A percentile compares a stretch with the other conserved stretches of the same genome.
Conservation (phyloP, 2,329 filamentous ascomycete genomes). For the Fusarium sp. region DNA sequence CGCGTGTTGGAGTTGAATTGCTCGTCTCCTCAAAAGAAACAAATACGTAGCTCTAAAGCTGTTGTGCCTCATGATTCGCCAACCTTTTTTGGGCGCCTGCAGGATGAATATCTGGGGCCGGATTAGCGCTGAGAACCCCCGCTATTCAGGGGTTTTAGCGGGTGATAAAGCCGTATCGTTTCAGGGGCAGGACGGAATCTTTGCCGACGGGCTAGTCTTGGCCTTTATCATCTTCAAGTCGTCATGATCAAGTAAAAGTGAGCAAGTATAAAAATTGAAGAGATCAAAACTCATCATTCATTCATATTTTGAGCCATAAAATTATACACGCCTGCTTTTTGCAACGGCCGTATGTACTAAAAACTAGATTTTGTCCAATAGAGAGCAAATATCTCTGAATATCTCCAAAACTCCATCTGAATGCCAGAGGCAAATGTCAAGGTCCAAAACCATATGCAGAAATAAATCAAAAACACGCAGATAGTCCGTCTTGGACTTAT, state of each 20-base stretch:
- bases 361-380: conserved; percentile 18
- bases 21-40: conserved; percentile 23
- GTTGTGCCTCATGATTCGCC: conserved; percentile 29
- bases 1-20: conserved; percentile 20
- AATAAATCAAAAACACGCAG: conserved; percentile 9
- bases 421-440: conserved; percentile 26
- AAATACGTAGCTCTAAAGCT: conserved; percentile 32
- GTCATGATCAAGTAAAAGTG: background rate
- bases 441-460: conserved; percentile 15
- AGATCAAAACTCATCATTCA: conserved; percentile 14
- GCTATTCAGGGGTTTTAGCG: conserved; percentile 37
- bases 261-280: background rate
- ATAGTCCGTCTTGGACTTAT: conserved; percentile 21
- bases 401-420: conserved; percentile 13
- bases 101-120: conserved; percentile 31
- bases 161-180: conserved; percentile 13
- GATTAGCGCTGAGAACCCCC: conserved; percentile 34
- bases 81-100: conserved; percentile 16
- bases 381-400: conserved; percentile 4
- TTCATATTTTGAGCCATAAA: conserved; percentile 18
- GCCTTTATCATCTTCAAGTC: background rate
- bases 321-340: conserved; percentile 19
- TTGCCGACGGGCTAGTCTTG: conserved; percentile 8
- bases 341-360: conserved; percentile 15
- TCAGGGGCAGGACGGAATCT: conserved; percentile 24